phyloP scores from a whole-genome alignment of 352 stramenopile species.

The Pythium phragmitis region DNA sequence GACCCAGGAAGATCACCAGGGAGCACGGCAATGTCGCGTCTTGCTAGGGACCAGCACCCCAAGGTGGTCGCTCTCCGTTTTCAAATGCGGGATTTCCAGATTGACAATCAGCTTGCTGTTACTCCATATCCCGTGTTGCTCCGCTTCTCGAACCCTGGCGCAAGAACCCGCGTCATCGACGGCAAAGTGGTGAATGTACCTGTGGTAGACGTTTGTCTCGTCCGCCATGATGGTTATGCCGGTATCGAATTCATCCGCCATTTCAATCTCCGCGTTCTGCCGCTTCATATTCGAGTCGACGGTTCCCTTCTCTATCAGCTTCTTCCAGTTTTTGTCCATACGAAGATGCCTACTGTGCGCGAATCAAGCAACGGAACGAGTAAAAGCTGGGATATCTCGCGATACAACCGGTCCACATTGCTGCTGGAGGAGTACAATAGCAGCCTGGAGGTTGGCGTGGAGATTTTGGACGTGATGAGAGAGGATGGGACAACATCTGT shows the following conservation, averaged over 20 bases:
- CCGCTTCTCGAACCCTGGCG: conserved; percentile 70
- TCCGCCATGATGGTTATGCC: conserved; percentile 86
- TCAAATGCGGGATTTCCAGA: conserved; percentile 78
- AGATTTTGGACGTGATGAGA: conserved; percentile 68
- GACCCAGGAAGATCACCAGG: conserved; percentile 4
- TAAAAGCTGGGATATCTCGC: conserved; percentile 30
- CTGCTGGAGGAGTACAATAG: conserved; percentile 72
- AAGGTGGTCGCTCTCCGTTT: conserved; percentile 66
- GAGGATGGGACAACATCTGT: conserved; percentile 59
- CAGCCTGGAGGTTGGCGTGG: conserved; percentile 67
- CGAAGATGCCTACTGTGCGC: conserved; percentile 29
- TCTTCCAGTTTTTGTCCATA: conserved; percentile 59
- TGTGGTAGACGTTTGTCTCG: conserved; percentile 68
- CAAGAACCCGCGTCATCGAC: conserved; percentile 47
- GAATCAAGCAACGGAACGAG: conserved; percentile 21
- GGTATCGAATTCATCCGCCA: conserved; percentile 87
- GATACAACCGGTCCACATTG: conserved; percentile 43
- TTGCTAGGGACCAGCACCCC: conserved; percentile 55
- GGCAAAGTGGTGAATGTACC: conserved; percentile 55
- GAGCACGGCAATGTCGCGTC: conserved; percentile 35
- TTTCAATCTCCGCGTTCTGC: conserved; percentile 68
- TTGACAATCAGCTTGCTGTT: conserved; percentile 83
- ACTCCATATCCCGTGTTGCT: conserved; percentile 84
- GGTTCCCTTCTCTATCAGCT: conserved; percentile 78
- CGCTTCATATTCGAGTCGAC: conserved; percentile 80